These are phyloP conservation scores for Gamarada debralockiae DNA, from an alignment of 495 filamentous ascomycete species.

Conservation along the genomic window DNA sequence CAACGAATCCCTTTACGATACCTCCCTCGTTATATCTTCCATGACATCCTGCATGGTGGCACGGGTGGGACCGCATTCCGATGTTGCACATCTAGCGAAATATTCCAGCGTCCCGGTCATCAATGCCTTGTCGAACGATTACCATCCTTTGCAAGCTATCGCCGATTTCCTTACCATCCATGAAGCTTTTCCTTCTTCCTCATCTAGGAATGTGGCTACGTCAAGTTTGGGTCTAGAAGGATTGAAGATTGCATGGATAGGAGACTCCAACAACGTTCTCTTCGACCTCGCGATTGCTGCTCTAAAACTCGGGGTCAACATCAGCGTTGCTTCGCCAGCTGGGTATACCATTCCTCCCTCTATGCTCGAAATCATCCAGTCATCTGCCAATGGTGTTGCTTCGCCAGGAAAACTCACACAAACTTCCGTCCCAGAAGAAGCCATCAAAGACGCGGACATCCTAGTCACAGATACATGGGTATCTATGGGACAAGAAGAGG, in stretches of 20 bases:
- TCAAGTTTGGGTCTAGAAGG: slow-evolving; percentile 68
- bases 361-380: slow-evolving; percentile 67
- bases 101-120: slow-evolving; percentile 86
- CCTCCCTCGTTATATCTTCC: slow-evolving; percentile 80
- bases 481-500: slow-evolving; percentile 93
- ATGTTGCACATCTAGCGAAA: slow-evolving; percentile 74
- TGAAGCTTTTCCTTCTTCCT: slow-evolving; percentile 59
- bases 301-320: slow-evolving; percentile 78
- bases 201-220: slow-evolving; percentile 6
- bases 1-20: slow-evolving; percentile 90
- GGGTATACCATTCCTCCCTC: slow-evolving; percentile 71
- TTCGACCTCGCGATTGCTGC: slow-evolving; percentile 87
- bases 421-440: slow-evolving; percentile 79
- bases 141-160: slow-evolving; percentile 88
- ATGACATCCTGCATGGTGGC: slow-evolving; percentile 92
- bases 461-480: slow-evolving; percentile 97
- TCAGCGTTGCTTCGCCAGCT: slow-evolving; percentile 80
- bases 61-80: slow-evolving; percentile 78
- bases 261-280: slow-evolving; percentile 95
- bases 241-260: slow-evolving; percentile 90
- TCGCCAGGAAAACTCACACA: slow-evolving; percentile 65
- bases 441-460: slow-evolving; percentile 82
- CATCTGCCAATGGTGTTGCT: slow-evolving; percentile 50
- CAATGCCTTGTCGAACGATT: slow-evolving; percentile 85
- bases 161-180: slow-evolving; percentile 90